Conservation (phyloP, 257 asterid species). For the Ophiorrhiza pumila region DNA sequence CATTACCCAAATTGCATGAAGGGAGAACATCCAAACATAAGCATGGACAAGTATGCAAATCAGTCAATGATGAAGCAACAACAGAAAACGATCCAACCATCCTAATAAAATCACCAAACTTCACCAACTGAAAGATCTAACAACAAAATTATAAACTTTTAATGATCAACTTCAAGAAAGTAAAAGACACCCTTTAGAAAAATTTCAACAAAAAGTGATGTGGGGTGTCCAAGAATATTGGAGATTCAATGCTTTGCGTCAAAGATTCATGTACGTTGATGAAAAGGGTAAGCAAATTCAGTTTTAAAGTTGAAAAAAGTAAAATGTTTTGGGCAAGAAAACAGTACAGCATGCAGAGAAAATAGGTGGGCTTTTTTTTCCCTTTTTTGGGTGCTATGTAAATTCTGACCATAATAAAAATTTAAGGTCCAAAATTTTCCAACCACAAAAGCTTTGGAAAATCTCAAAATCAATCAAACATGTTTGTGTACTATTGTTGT, state of each 20-base stretch:
- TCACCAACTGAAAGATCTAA: not conserved
- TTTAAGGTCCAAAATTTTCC: constrained; percentile 47
- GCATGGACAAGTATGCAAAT: constrained; percentile 42
- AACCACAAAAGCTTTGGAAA: constrained; percentile 26
- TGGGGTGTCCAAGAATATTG: constrained; percentile 36
- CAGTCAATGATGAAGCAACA: constrained; percentile 52
- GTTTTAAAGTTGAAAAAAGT: constrained; percentile 4
- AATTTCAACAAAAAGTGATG: constrained; percentile 2
- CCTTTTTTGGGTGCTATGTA: not conserved
- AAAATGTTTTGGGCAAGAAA: constrained; percentile 11
- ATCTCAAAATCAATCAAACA: not conserved
- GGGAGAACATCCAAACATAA: constrained; percentile 48
- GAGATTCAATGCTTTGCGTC: constrained; percentile 18
- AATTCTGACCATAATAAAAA: constrained; percentile 41
- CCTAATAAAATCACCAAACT: constrained; percentile 17
- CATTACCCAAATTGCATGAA: constrained; percentile 33
- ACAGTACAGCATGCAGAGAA: constrained; percentile 2
- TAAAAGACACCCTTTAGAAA: constrained; percentile 20
- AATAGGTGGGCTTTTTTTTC: not conserved
- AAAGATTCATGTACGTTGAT: constrained; percentile 30
- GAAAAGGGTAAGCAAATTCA: constrained; percentile 31
- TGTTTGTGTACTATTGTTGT: not conserved
- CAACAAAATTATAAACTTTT: not conserved
- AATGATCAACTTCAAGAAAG: constrained; percentile 10
- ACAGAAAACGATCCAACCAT: constrained; percentile 57